These are phyloP conservation scores for Kockovaella imperatae DNA, from an alignment of 768 basidiomycete genomes.

Conservation along the genomic window DNA sequence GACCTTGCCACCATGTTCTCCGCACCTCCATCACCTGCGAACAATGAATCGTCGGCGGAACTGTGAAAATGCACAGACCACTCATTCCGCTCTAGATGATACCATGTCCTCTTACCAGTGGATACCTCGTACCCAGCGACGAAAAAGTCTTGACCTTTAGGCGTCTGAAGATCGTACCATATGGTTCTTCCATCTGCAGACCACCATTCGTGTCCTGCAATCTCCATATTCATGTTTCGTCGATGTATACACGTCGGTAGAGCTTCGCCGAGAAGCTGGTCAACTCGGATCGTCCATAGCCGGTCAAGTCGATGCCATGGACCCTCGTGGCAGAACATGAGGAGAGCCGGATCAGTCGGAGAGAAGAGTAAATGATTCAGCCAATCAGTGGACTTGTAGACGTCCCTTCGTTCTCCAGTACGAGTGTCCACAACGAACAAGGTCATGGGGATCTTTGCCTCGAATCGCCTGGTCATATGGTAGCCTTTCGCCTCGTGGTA, in stretches of 20 bases:
- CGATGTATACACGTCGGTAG: conserved; percentile 10
- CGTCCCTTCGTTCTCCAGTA: conserved; percentile 11
- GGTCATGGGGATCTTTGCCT: conserved; percentile 13
- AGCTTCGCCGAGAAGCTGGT: not conserved
- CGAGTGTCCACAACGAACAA: conserved; percentile 12
- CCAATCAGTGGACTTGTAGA: conserved; percentile 18
- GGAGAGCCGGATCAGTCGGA: conserved; percentile 11
- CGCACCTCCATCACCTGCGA: conserved; percentile 19
- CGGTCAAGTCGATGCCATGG: conserved; percentile 21
- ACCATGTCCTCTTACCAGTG: conserved; percentile 11
- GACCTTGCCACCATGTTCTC: conserved; percentile 13
- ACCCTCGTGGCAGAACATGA: conserved; percentile 24
- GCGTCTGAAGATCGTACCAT: conserved; percentile 23
- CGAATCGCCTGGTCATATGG: conserved; percentile 9
- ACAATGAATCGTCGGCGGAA: conserved; percentile 7
- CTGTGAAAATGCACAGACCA: conserved; percentile 23
- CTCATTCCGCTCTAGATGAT: conserved; percentile 13
- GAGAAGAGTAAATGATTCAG: conserved; percentile 22
- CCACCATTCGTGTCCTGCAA: conserved; percentile 24
- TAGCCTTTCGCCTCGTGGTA: conserved; percentile 22
- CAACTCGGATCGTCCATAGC: conserved; percentile 13
- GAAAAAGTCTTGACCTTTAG: conserved; percentile 19
- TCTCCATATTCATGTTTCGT: conserved; percentile 23
- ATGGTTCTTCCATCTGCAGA: conserved; percentile 11
- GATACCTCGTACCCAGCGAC: conserved; percentile 15